Base-by-base conservation (phyloP, 139 green algal species). In the Yamagishiella unicocca region DNA sequence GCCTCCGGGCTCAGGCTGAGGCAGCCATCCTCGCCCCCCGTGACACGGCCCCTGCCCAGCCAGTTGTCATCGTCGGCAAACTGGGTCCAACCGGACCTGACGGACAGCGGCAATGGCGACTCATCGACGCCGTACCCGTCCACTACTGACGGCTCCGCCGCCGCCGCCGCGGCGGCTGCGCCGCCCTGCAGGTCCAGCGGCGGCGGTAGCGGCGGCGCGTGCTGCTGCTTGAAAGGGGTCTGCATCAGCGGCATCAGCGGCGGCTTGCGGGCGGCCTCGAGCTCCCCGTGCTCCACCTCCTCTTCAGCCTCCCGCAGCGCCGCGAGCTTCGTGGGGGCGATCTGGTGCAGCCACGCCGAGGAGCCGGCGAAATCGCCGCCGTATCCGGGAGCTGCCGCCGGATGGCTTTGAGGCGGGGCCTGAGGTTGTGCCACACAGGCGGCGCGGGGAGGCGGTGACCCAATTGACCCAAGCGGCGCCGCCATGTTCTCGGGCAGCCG, bases 331-430 rank as follows among this genome's bases (percentile, higher is more conserved):
- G 40, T 45, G 29, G 79, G 40, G 1, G 79, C 61, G 19, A 62
- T 46, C 79, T 85, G 61, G 61, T 85, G 61, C 40, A 85, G 79
- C 79, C 77, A 84, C 7, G 46, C n/a, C n/a, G n/a, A n/a, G n/a
- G n/a, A n/a, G n/a, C n/a, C n/a, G n/a, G n/a, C n/a, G n/a, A n/a
- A n/a, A n/a, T n/a, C n/a, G n/a, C n/a, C n/a, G n/a, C n/a, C n/a
- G n/a, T n/a, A n/a, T n/a, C n/a, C n/a, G n/a, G n/a, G n/a, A n/a
- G n/a, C n/a, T n/a, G n/a, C n/a, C n/a, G n/a, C n/a, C n/a, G n/a
- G n/a, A n/a, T n/a, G n/a, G n/a, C n/a, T n/a, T n/a, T n/a, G n/a
- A n/a, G n/a, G n/a, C n/a, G n/a, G n/a, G n/a, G n/a, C n/a, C n/a
- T n/a, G n/a, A n/a, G n/a, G n/a, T n/a, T n/a, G n/a, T n/a, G n/a